Evolutionary conservation across 495 filamentous ascomycete genomes (phyloP).

Genomic region (Ramalina peruviana): DNA sequence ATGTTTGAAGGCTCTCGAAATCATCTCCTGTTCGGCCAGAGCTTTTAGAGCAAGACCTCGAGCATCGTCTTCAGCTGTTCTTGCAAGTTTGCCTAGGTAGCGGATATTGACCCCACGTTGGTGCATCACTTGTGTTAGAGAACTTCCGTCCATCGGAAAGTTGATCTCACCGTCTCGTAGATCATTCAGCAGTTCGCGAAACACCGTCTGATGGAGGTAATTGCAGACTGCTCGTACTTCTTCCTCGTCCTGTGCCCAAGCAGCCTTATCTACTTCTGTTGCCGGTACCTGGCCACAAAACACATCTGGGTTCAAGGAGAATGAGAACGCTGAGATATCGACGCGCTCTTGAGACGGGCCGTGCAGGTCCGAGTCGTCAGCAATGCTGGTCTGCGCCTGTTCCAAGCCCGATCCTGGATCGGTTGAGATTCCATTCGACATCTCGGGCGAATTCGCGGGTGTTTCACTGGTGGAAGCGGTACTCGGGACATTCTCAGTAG

Average conservation of each 20-base stretch:
- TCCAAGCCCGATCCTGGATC: no score
- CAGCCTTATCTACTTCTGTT: conserved; percentile 75
- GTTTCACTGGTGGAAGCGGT: not conserved
- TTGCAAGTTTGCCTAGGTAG: conserved; percentile 76
- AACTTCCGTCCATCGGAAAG: conserved; percentile 96
- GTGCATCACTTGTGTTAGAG: conserved; percentile 77
- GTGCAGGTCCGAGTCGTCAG: no score
- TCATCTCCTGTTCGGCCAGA: conserved; percentile 80
- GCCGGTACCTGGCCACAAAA: conserved; percentile 87
- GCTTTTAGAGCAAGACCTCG: conserved; percentile 63
- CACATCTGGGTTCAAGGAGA: conserved; percentile 87
- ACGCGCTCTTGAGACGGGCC: conserved; percentile 37
- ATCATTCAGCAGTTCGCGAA: conserved; percentile 66
- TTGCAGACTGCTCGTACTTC: conserved; percentile 76
- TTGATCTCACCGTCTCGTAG: conserved; percentile 85
- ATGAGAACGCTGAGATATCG: conserved; percentile 74
- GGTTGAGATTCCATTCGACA: not conserved
- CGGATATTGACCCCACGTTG: conserved; percentile 95
- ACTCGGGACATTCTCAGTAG: not conserved
- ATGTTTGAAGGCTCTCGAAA: conserved; percentile 89
- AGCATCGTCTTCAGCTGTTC: conserved; percentile 48
- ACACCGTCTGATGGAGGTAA: conserved; percentile 56
- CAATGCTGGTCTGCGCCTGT: no score
- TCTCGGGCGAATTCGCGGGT: conserved; percentile 3
- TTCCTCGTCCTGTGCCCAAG: conserved; percentile 73